Evolutionary conservation across 1,284 basidiomycete species (phyloP), one percentile per base, ranked within the genome.

Genomic region (Cutaneotrichosporon sp.): DNA sequence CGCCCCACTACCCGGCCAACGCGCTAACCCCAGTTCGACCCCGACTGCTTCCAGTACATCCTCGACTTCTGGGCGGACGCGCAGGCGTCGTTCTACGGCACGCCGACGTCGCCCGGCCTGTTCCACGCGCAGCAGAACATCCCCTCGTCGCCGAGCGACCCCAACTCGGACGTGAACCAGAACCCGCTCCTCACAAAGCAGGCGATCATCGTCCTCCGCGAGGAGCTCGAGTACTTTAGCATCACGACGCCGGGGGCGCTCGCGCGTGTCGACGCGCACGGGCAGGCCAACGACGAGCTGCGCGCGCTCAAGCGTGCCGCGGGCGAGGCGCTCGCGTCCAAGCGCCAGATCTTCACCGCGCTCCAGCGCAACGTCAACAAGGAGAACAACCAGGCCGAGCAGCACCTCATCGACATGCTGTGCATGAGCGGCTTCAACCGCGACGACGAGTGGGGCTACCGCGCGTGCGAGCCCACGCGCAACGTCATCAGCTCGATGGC

Each of bases 401-500:
- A 98, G 81, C 95, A 99, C 81, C 83, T 99, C 68, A 99, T 99
- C 80, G 97, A 99, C 81, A 99, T 99, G 95, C 85, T 99, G 59
- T 99, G 97, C 82, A 97, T 98, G 93, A 95, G 94, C 79, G 95
- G 95, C 22, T 99, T 99, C 77, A 87, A 95, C 77, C 88, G 95
- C 33, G 89, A 95, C 29, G 97, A 99, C 80, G 87, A 89, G 74
- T 99, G 95, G 95, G 95, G 97, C 16, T 98, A 91, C 83, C 88
- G 95, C 54, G 92, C 95, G 0, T 83, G 97, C 72, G 95, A 99
- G 79, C 97, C 95, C 1, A 89, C 88, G 47, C 87, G 95, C 59
- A 98, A 95, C 74, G 97, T 95, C 78, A 98, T 99, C 78, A 95
- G 93, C 16, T 97, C 93, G 60, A 97, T 99, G 79, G 95, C 95